Base-by-base conservation (phyloP, 805 yeast species). In the Suhomyces sp. region DNA sequence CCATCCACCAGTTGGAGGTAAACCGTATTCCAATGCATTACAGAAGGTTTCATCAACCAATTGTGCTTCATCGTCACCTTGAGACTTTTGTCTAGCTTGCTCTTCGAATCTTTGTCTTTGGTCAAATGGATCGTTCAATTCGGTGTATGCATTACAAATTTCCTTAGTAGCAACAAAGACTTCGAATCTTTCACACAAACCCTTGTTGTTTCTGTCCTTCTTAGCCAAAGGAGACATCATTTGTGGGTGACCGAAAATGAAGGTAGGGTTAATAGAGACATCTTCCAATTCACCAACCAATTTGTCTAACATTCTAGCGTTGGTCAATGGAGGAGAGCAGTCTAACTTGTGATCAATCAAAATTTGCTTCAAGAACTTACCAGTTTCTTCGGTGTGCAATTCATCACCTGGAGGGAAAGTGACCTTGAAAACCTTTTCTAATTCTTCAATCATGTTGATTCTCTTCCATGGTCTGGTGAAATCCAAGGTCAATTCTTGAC, bases 1-100 rank as follows among this genome's bases (percentile, higher is more conserved):
- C 98, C 98, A 91, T 52, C 98, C 98, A 65, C 95, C 98, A 53
- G 98, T 93, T 56, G 98, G 98, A 42, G 98, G 98, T 57, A 91
- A 77, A 68, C 98, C 98, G 66, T 88, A 91, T 73, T 91, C 98
- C 57, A 91, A 78, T 50, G 98, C 97, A 55, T 90, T 86, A 75
- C 95, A 84, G 90, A 91, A 91, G 47, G 86, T 83, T 73, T 91
- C 98, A 65, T 91, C 98, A 47, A 93, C 77, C 65, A 88, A 60
- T 74, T 91, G 98, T 44, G 96, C 98, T 73, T 93, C 98, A 59
- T 91, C 98, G 60, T 91, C 98, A 75, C 98, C 98, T 69, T 88
- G 96, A 49, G 74, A 98, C 75, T 91, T 91, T 76, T 93, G 98
- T 69, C 86, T 82, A 31, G 98, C 98, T 74, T 91, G 98, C 71